These are phyloP conservation scores for Lachnellula cervina DNA, from an alignment of 2,329 filamentous ascomycete species.

Conservation along the genomic window DNA sequence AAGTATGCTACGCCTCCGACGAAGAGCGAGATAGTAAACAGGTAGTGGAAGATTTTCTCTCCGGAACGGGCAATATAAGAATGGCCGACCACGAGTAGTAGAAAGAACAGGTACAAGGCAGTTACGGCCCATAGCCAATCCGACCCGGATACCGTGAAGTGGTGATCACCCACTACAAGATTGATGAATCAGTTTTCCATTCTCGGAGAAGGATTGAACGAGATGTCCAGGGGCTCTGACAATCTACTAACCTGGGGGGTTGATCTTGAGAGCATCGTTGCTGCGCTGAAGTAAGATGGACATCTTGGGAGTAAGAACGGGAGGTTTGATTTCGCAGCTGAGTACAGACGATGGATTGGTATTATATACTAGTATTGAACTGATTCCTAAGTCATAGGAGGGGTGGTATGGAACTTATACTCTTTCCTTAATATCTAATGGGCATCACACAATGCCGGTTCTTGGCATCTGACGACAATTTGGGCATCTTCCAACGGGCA, in stretches of 20 bases:
- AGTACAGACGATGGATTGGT: background rate
- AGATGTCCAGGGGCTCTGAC: background rate
- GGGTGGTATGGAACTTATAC: background rate
- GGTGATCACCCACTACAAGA: conserved; percentile 4
- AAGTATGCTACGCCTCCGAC: conserved; percentile 61
- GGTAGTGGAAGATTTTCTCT: conserved; percentile 53
- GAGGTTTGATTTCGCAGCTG: background rate
- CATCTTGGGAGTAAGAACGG: background rate
- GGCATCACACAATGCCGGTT: background rate
- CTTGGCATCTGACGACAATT: background rate
- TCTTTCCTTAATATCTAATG: background rate
- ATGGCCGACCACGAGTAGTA: conserved; percentile 48
- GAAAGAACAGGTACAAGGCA: conserved; percentile 51
- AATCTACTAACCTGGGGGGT: conserved; percentile 11
- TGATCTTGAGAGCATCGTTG: conserved; percentile 25
- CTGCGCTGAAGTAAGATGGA: conserved; percentile 4
- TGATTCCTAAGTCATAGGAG: background rate
- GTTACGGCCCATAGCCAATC: conserved; percentile 60
- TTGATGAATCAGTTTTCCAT: background rate
- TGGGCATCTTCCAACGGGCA: background rate
- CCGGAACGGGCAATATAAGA: conserved; percentile 48
- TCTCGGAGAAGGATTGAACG: background rate
- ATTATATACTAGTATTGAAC: background rate
- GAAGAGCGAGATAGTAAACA: conserved; percentile 53
- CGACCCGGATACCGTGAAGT: conserved; percentile 50